Base-by-base conservation (phyloP, 176 grass and related monocot species). In the Poa pratensis region DNA sequence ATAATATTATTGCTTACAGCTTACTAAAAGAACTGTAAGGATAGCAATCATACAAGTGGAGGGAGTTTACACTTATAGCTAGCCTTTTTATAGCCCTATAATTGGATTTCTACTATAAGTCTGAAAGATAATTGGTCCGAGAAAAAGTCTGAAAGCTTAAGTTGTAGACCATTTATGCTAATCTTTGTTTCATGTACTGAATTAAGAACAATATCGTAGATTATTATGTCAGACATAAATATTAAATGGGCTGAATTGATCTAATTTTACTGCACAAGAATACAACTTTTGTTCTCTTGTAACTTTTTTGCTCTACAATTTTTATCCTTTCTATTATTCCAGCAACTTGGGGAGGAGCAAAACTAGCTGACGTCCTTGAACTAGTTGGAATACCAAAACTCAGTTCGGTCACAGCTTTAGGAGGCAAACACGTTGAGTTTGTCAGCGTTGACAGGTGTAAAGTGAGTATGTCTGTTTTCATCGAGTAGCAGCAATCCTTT, bases 301-400 rank as follows among this genome's bases (percentile, higher is more conserved):
- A 45, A 52, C 32, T 74, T 75, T 14, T 32, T 39, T 17, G 30
- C 20, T 69, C n/a, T 18, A 27, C 15, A 88, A 58, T 48, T 74
- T 80, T 91, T 5, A 62, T 66, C 45, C 10, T 58, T 32, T 64
- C 5, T 54, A 87, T 79, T 32, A 51, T 86, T 88, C 22, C 89
- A 97, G 95, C 95, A 83, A 89, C 85, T 61, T 97, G 95, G 95
- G 95, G 95, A 83, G 95, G 95, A 83, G 95, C 92, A 9, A 94
- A 92, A 84, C 61, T 97, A 73, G 91, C 82, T 75, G 95, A 97
- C 88, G 84, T 94, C 27, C 91, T 97, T 80, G 88, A 89, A 81
- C 70, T 97, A 85, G 90, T 91, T 52, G 88, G 90, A 72, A 80
- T 97, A 83, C 89, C 86, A 74, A 92, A 97, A 52, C 82, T 80